Conservation (phyloP, 2,329 filamentous ascomycete genomes). For the Diaporthe sp. region DNA sequence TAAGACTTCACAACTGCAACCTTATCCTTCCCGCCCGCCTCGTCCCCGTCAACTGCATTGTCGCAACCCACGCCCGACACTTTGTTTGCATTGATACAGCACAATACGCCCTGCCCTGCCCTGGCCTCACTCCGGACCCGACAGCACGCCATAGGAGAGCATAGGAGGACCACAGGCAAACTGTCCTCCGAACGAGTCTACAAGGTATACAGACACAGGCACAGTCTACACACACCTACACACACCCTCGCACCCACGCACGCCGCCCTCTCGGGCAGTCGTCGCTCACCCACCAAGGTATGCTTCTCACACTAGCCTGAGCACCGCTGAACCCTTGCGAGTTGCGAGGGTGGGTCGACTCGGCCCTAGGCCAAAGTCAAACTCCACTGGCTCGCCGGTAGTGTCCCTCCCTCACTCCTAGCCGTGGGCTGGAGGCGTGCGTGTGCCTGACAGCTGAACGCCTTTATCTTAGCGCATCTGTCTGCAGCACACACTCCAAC, state of each 20-base stretch:
- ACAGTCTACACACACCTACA: not conserved
- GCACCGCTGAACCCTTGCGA: conserved; percentile 24
- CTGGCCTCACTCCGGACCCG: not conserved
- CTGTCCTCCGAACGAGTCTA: not conserved
- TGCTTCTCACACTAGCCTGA: conserved; percentile 9
- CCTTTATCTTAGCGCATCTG: conserved; percentile 42
- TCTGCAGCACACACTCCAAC: conserved; percentile 35
- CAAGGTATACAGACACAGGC: not conserved
- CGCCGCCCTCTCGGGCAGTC: not conserved
- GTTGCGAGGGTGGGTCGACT: conserved; percentile 11
- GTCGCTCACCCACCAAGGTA: conserved; percentile 2
- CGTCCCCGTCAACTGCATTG: conserved; percentile 35
- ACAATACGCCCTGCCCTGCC: conserved; percentile 2
- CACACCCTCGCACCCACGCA: not conserved
- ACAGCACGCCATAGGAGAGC: not conserved
- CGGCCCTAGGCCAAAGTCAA: conserved; percentile 35
- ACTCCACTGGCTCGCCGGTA: conserved; percentile 33
- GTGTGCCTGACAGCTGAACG: conserved; percentile 41
- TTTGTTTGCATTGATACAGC: conserved; percentile 33
- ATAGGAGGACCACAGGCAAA: conserved; percentile 6
- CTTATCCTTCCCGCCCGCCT: conserved; percentile 39
- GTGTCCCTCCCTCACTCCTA: conserved; percentile 12
- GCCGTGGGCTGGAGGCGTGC: conserved; percentile 10
- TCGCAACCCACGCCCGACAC: conserved; percentile 29
- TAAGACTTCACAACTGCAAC: conserved; percentile 40